Base-by-base conservation (phyloP, 805 yeast genomes). In the Saccharomycopsis javanensis region DNA sequence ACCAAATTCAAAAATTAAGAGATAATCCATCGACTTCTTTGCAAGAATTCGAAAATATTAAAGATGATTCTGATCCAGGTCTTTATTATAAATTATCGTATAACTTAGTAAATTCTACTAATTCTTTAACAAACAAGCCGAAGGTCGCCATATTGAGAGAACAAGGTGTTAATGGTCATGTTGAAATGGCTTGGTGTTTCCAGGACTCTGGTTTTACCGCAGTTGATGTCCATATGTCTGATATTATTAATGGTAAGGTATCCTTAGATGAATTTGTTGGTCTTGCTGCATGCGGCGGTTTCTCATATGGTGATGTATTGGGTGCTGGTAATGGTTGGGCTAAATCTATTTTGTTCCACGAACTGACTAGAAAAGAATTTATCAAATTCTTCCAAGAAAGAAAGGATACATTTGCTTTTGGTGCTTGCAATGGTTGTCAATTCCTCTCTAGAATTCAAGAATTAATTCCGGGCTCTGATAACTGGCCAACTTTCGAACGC, bases 321-420 rank as follows among this genome's bases (percentile, higher is more conserved):
- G 99, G 99, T 64, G 99, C 99, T 35, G 99, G 97, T 69, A 86
- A 92, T 55, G 99, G 99, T 58, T 94, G 99, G 99, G 99, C 99
- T 58, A 90, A 89, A 68, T 88, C 97, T 16, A 96, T 94, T 8
- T 74, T 94, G 63, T 90, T 84, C 79, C 86, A 92, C 68, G 88
- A 81, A 37, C 75, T 73, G 56, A 86, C 92, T 37, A 82, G 94
- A 68, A 66, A 76, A 28, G 91, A 88, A 73, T 94, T 94, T 70
- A 72, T 75, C 62, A 78, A 73, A 53, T 94, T 94, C 71, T 94
- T 94, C 81, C 83, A 83, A 66, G 86, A 81, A 56, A 84, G 99
- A 72, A 75, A 76, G 18, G 96, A 94, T 69, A 94, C 99, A 0
- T 94, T 94, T 75, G 96, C 98, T 3, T 83, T 94, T 65, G 99